Base-by-base conservation (phyloP, 78 protist species). In the Dictyostelium brefeldianum region DNA sequence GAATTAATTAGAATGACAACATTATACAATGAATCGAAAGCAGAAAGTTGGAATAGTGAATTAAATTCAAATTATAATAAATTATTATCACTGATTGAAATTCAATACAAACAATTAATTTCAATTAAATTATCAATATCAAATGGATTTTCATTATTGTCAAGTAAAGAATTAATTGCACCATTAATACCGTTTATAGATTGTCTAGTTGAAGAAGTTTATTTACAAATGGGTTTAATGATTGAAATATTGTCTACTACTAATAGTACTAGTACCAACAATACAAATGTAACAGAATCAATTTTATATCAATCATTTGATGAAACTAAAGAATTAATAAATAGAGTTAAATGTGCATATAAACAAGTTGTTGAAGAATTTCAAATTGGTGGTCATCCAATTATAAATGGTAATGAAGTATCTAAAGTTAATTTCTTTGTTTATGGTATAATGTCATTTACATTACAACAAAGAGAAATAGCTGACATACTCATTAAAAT, bases 211-310 rank as follows among this genome's bases (percentile, higher is more conserved):
- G 84, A 87, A 31, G 93, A 87, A 31, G 84, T 87, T 12, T 77
- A 71, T 62, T 81, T 87, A 27, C 93, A 87, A 62, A 74, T 87
- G 67, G 93, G 93, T 64, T 29, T 87, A 15, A 87, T 87, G 81
- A 87, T 87, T n/a, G 74, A 87, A 46, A 77, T 87, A n/a, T 64
- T 87, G 0, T 31, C 43, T 10, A 29, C 48, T 57, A 57, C 8
- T 22, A 57, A 1, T 57, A 22, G 6, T 18, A 57, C 4, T 57
- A 20, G 4, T 57, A 57, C 1, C 14, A 31, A 31, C 29, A 15
- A 65, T 67, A 41, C n/a, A 36, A 79, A 31, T 36, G 47, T 80
- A 46, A 46, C 20, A 41, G 47, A 57, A n/a, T 31, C 67, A 4
- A 77, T 77, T 12, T 51, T 87, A 22, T 15, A 64, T 4, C n/a